These are phyloP conservation scores for Gaertneriomyces semiglobifer DNA, from an alignment of 192 early-diverging fungal species.

Conservation along the genomic window DNA sequence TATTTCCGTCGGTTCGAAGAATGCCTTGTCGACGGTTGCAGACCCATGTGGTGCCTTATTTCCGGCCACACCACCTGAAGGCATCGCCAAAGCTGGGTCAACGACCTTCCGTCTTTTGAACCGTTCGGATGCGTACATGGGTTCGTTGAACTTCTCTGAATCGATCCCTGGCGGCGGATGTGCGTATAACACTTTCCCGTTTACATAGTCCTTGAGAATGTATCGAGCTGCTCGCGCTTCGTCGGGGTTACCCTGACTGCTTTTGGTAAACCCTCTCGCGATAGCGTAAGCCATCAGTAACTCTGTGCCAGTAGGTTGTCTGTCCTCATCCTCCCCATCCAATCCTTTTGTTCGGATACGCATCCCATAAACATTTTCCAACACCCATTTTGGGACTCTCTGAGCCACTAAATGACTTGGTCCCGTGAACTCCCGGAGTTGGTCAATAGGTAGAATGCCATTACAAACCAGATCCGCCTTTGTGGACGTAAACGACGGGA, in stretches of 20 bases:
- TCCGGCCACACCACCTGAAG: conserved; percentile 25
- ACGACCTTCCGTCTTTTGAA: conserved; percentile 30
- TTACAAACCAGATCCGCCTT: conserved; percentile 99
- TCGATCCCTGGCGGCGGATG: conserved; percentile 69
- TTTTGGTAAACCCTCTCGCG: conserved; percentile 85
- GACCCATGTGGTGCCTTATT: not conserved
- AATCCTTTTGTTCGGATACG: conserved; percentile 68
- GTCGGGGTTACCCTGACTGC: conserved; percentile 95
- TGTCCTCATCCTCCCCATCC: conserved; percentile 47
- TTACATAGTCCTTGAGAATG: conserved; percentile 96
- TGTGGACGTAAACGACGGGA: conserved; percentile 97
- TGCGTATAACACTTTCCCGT: conserved; percentile 88
- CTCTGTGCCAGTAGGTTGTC: conserved; percentile 80
- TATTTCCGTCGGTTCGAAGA: conserved; percentile 16
- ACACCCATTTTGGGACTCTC: conserved; percentile 80
- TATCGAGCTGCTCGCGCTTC: conserved; percentile 94
- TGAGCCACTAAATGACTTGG: conserved; percentile 75
- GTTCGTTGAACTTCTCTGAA: conserved; percentile 76
- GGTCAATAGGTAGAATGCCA: conserved; percentile 98
- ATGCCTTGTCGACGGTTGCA: conserved; percentile 5
- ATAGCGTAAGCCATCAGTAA: conserved; percentile 86
- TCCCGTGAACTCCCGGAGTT: conserved; percentile 90
- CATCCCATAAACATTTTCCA: conserved; percentile 93
- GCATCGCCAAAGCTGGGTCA: conserved; percentile 15
- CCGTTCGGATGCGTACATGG: conserved; percentile 68